Percentiles rank a stretch among this genome's conserved stretches.
phyloP scores from a whole-genome alignment of 2,329 filamentous ascomycete genomes.

The Cladosporium colombiae region DNA sequence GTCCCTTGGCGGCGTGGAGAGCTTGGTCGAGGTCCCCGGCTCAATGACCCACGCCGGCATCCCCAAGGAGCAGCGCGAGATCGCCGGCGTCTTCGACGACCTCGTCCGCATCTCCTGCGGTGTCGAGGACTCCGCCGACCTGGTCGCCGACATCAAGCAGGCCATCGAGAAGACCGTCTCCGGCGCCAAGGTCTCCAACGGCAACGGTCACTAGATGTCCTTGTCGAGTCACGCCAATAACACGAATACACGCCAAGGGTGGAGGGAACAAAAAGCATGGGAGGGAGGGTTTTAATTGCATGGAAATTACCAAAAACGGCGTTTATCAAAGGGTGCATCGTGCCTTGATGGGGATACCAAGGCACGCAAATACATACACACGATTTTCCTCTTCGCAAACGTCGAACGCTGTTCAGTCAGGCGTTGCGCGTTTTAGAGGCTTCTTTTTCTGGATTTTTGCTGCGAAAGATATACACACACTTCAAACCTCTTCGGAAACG shows the following conservation, averaged over 20 bases:
- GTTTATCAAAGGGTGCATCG: slow-evolving; percentile 7
- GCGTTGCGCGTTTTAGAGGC: neutral
- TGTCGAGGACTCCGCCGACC: slow-evolving; percentile 83
- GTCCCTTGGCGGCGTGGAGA: slow-evolving; percentile 88
- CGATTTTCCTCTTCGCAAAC: neutral
- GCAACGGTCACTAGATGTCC: slow-evolving; percentile 25
- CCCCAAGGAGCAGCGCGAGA: slow-evolving; percentile 84
- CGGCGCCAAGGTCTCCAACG: slow-evolving; percentile 49
- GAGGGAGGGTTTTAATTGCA: neutral
- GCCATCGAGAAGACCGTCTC: slow-evolving; percentile 77
- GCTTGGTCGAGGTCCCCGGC: slow-evolving; percentile 84
- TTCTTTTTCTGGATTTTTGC: neutral
- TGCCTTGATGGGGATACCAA: slow-evolving; percentile 17
- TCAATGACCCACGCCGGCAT: slow-evolving; percentile 98
- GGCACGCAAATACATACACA: neutral
- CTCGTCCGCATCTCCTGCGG: slow-evolving; percentile 91
- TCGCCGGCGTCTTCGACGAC: slow-evolving; percentile 91
- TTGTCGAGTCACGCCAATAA: neutral
- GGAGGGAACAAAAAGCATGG: neutral
- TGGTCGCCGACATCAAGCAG: slow-evolving; percentile 58
- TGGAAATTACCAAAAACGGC: neutral
- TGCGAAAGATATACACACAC: too few species aligned
- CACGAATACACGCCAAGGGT: neutral
- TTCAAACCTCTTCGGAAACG: neutral
- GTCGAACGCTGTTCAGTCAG: neutral